Percentiles rank a stretch among this genome's conserved stretches.
Conservation (phyloP, 352 stramenopile genomes). For the Thalassiosira mediterranea region DNA sequence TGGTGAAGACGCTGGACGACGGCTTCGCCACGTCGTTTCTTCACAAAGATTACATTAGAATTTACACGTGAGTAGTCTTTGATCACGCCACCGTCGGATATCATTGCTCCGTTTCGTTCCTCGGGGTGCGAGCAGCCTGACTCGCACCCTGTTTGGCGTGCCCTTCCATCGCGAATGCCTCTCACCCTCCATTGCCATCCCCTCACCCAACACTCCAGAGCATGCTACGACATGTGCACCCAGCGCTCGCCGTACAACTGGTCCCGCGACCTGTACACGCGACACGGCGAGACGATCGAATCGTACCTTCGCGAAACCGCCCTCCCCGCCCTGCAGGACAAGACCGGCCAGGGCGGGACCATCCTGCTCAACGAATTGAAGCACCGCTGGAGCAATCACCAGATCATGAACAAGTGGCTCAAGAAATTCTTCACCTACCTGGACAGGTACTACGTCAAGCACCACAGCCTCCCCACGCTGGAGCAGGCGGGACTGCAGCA, state of each 20-base stretch:
- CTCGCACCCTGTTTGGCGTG: no score
- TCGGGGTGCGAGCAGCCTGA: no score
- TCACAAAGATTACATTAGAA: constrained; percentile 85
- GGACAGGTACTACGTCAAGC: constrained; percentile 90
- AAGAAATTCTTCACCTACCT: constrained; percentile 99
- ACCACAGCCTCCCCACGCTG: constrained; percentile 96
- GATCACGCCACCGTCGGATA: no score
- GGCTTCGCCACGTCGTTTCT: constrained; percentile 83
- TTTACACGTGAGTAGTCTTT: constrained; percentile 79
- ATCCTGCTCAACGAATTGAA: constrained; percentile 97
- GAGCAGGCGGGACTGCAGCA: constrained; percentile 88
- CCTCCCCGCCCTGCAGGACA: constrained; percentile 87
- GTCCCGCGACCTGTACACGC: constrained; percentile 97
- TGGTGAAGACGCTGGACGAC: constrained; percentile 86
- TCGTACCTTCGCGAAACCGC: constrained; percentile 85
- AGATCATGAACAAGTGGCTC: constrained; percentile 99
- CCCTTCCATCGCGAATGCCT: no score
- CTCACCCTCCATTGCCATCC: constrained; percentile 17
- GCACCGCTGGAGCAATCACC: constrained; percentile 97
- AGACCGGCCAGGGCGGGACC: constrained; percentile 87
- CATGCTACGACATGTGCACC: constrained; percentile 99
- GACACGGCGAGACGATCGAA: constrained; percentile 91
- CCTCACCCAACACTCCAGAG: constrained; percentile 82
- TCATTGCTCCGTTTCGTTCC: no score
- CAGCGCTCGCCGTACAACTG: constrained; percentile 99